Evolutionary conservation across 345 rosid genomes (phyloP).

Genomic region (Clausena lansium): DNA sequence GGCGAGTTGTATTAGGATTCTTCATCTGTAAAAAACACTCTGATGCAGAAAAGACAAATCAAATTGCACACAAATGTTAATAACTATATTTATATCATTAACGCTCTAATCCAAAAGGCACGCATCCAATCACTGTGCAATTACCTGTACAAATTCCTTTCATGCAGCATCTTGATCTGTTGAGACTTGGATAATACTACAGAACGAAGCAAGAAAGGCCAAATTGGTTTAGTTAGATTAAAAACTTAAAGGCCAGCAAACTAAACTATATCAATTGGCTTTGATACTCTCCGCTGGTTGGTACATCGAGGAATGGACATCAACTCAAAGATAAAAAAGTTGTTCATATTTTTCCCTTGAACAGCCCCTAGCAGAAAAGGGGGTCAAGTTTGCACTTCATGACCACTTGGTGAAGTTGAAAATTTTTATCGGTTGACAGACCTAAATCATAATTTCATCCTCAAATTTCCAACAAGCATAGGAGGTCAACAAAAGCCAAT

Average conservation of each 20-base stretch:
- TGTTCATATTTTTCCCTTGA: neutral
- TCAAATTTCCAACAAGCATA: neutral
- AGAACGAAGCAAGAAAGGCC: conserved; percentile 19
- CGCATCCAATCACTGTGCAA: conserved; percentile 1
- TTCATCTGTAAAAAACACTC: conserved; percentile 99
- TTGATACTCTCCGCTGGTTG: neutral
- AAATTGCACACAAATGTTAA: conserved; percentile 12
- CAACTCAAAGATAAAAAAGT: neutral
- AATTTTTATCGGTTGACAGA: neutral
- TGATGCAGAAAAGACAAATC: conserved; percentile 32
- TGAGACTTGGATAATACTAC: conserved; percentile 93
- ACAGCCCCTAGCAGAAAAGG: neutral
- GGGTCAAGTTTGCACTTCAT: neutral
- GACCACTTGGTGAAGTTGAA: neutral
- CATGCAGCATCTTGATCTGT: conserved; percentile 91
- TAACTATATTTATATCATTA: neutral
- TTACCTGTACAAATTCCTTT: conserved; percentile 98
- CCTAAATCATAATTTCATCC: neutral
- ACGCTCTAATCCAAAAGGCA: neutral
- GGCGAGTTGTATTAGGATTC: conserved; percentile 85
- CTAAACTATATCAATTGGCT: neutral
- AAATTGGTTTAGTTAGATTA: conserved; percentile 11
- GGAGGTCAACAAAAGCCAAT: neutral
- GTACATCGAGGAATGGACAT: neutral
- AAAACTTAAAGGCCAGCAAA: neutral